Conservation (phyloP, 2,329 filamentous ascomycete genomes). For the Penicillium sp. region DNA sequence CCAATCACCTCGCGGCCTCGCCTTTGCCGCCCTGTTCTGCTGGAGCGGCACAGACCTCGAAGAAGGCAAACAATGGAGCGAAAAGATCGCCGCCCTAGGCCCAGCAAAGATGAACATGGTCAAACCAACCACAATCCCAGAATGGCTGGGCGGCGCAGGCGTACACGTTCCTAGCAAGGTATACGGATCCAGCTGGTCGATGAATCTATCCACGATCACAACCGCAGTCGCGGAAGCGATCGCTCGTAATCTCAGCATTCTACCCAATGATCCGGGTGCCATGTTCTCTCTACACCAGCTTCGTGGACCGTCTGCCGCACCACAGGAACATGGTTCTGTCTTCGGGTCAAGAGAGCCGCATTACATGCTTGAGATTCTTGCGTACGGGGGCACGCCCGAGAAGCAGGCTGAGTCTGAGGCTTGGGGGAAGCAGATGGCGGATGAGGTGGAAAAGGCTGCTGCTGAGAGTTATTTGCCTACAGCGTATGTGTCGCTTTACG, state of each 20-base stretch:
- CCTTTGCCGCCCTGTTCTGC: slow-evolving; percentile 7
- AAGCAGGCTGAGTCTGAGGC: not conserved
- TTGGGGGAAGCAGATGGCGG: slow-evolving; percentile 10
- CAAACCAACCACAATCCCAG: slow-evolving; percentile 9
- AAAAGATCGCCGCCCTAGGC: slow-evolving; percentile 13
- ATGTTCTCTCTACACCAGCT: slow-evolving; percentile 22
- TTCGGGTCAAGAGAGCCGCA: slow-evolving; percentile 21
- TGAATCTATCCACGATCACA: slow-evolving; percentile 7
- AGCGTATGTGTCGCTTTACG: slow-evolving; percentile 18
- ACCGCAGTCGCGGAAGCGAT: slow-evolving; percentile 8
- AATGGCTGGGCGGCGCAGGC: slow-evolving; percentile 2
- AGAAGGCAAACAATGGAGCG: slow-evolving; percentile 15
- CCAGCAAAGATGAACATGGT: slow-evolving; percentile 16
- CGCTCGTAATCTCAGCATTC: not conserved
- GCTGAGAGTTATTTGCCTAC: slow-evolving; percentile 11
- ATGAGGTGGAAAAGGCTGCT: slow-evolving; percentile 5
- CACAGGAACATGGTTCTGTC: slow-evolving; percentile 6
- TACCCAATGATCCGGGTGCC: slow-evolving; percentile 4
- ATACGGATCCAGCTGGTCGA: slow-evolving; percentile 7
- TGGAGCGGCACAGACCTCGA: slow-evolving; percentile 14
- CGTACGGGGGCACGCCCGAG: not conserved
- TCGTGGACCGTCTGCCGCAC: slow-evolving; percentile 10
- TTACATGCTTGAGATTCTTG: slow-evolving; percentile 20
- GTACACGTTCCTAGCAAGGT: not conserved
- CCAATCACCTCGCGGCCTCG: slow-evolving; percentile 11